Conservation (phyloP, 805 yeast genomes). For the Starmerella vaccinii region DNA sequence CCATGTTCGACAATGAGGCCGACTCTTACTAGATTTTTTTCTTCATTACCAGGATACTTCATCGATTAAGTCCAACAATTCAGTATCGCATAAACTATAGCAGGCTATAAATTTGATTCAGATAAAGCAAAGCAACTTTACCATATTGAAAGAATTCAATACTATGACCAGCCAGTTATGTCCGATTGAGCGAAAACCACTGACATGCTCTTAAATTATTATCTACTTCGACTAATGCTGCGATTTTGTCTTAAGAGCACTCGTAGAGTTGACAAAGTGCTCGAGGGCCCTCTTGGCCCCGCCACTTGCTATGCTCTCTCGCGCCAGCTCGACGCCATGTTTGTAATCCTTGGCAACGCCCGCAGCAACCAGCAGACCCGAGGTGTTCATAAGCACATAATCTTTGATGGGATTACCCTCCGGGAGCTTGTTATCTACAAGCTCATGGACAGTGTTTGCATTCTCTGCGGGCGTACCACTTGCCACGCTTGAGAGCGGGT, state of each 20-base stretch:
- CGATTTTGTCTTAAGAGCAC: not conserved
- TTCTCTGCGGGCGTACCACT: slow-evolving; percentile 85
- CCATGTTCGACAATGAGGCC: slow-evolving; percentile 19
- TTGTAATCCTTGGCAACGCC: slow-evolving; percentile 59
- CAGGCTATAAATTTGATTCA: too few species aligned
- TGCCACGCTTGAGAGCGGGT: slow-evolving; percentile 53
- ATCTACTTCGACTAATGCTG: not conserved
- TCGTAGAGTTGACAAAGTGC: slow-evolving; percentile 6
- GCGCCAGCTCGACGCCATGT: slow-evolving; percentile 67
- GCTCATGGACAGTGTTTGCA: slow-evolving; percentile 49
- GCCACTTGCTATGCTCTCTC: slow-evolving; percentile 56
- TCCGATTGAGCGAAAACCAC: too few species aligned
- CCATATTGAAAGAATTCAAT: too few species aligned
- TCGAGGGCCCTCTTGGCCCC: slow-evolving; percentile 52
- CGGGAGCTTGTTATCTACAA: slow-evolving; percentile 37
- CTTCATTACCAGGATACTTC: too few species aligned
- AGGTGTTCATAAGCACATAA: slow-evolving; percentile 82
- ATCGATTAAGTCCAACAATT: not conserved
- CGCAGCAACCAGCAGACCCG: slow-evolving; percentile 72
- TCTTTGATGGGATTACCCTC: slow-evolving; percentile 57
- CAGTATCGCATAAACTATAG: too few species aligned
- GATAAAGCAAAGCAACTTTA: too few species aligned
- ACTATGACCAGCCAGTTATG: too few species aligned
- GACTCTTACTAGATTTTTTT: slow-evolving; percentile 11
- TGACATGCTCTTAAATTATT: too few species aligned